Conservation (phyloP, 1,139 yeast species). For the Candida neerlandica region DNA sequence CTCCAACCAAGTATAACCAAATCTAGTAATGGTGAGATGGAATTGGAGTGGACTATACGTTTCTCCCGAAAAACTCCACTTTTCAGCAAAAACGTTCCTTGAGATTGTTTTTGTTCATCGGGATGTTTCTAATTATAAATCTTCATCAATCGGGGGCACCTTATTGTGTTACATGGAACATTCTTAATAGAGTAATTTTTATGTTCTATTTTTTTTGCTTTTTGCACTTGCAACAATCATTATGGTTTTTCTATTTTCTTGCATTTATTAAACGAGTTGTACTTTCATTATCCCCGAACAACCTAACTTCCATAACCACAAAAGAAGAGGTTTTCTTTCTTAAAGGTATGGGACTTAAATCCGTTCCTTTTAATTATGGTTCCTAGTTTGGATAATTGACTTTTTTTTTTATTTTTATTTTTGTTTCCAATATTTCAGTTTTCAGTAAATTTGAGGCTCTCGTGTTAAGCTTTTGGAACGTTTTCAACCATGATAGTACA, state of each 20-base stretch:
- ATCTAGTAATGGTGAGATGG: background rate
- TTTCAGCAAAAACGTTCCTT: background rate
- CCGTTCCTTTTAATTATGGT: background rate
- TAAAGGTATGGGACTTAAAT: too few relatives aligned
- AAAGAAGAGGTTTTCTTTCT: too few relatives aligned
- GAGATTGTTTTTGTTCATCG: background rate
- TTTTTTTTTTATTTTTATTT: too few relatives aligned
- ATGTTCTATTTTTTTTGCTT: background rate
- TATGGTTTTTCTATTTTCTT: too few relatives aligned
- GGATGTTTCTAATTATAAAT: constrained; percentile 2
- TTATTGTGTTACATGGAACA: background rate
- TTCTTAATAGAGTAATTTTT: background rate
- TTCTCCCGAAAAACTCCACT: background rate
- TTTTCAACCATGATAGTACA: too few relatives aligned
- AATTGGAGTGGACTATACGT: too few relatives aligned
- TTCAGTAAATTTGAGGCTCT: background rate
- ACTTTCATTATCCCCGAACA: constrained; percentile 1
- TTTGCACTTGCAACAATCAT: background rate
- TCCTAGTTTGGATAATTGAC: background rate
- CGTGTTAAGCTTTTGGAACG: too few relatives aligned
- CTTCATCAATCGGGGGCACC: background rate
- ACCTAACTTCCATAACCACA: background rate
- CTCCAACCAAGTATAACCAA: background rate
- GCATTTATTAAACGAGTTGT: too few relatives aligned
- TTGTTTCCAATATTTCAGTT: background rate